Evolutionary conservation across 2,329 filamentous ascomycete species (phyloP).

Genomic region (Aspergillus bombycis): DNA sequence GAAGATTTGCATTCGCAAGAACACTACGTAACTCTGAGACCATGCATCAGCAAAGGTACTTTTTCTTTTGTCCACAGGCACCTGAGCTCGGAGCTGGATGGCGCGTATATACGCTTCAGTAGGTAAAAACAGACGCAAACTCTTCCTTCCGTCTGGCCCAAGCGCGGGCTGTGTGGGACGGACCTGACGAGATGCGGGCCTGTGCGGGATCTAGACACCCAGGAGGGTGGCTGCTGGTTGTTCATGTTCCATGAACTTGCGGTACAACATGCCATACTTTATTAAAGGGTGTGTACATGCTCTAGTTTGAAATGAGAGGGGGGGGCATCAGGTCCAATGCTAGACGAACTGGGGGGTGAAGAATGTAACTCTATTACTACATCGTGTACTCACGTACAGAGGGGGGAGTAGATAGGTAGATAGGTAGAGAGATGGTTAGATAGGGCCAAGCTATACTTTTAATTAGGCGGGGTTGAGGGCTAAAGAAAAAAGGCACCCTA

Average conservation of each 20-base stretch:
- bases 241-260: background rate
- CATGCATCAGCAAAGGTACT: background rate
- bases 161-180: constrained; percentile 18
- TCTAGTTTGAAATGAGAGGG: background rate
- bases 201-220: constrained; percentile 13
- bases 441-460: constrained; percentile 1
- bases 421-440: background rate
- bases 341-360: background rate
- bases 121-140: background rate
- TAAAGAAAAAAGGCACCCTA: constrained; percentile 6
- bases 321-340: background rate
- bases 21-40: background rate
- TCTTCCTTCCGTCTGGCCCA: constrained; percentile 12
- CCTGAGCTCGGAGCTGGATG: background rate
- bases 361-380: constrained; percentile 7
- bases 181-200: constrained; percentile 13
- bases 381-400: background rate
- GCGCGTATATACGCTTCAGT: background rate
- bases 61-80: background rate
- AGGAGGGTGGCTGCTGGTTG: background rate
- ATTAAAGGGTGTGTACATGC: constrained; percentile 2
- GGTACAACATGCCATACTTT: constrained; percentile 1
- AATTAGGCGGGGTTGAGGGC: constrained; percentile 4
- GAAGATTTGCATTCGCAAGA: background rate
- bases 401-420: background rate